Evolutionary conservation across 1,139 yeast species (phyloP), one percentile per base, ranked within the genome.

Genomic region (Arxiozyma heterogenica): DNA sequence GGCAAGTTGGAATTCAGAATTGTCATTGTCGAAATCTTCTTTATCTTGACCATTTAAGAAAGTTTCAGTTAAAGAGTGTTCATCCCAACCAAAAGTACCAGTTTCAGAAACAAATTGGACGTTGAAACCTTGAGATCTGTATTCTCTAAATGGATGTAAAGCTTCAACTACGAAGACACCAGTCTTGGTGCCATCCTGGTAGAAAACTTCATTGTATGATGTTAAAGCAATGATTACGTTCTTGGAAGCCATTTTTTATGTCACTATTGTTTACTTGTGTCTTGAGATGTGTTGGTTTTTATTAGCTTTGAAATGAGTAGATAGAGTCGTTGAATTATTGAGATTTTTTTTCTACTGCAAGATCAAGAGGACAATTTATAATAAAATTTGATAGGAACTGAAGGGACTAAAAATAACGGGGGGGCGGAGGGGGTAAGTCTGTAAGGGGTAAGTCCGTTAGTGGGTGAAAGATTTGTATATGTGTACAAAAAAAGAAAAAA

Each of bases 131-230:
- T 75, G 70, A 53, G 73, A 66, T 44, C 60, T 66, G 66, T 79
- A 79, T 5, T 65, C 76, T 54, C 76, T 65, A 63, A 68, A 81
- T 48, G 86, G 86, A 63, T 82, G 85, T 50, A 75, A 65, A 15
- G 80, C 85, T 66, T 83, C 87, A 15, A 75, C 66, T 60, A 74
- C 74, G 68, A 74, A 82, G 22, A 80, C 70, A 46, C 87, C 87
- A 17, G 86, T 79, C 57, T 76, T 77, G 52, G 70, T 59, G 21
- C 84, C 85, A 59, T 81, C 82, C 1, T 67, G 70, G 65, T 81
- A 80, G 71, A 82, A 80, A n/a, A 62, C 67, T 22, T 69, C 81
- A 64, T 75, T 57, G 69, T 75, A 74, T 18, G 79, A 73, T 34
- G 85, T 75, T 51, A 82, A 65, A 23, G 83, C 84, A 54, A 82